Evolutionary conservation across 2,329 filamentous ascomycete genomes (phyloP).

Genomic region (Neurospora sp.): DNA sequence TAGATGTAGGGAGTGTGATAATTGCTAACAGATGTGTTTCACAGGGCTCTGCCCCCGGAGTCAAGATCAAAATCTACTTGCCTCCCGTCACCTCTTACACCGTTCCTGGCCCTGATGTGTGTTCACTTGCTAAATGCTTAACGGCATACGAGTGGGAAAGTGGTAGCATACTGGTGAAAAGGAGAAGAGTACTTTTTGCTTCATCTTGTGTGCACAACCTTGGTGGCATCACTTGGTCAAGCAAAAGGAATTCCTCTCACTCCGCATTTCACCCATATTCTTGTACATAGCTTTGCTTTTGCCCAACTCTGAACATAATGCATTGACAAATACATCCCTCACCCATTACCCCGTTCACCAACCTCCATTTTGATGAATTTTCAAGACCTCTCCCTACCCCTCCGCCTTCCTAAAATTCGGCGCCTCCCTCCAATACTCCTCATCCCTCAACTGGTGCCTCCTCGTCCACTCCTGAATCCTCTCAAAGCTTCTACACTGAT

Average conservation of each 20-base stretch:
- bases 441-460: background rate
- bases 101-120: constrained; percentile 14
- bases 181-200: background rate
- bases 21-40: constrained; percentile 2
- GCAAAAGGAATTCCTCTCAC: background rate
- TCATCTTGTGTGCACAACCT: background rate
- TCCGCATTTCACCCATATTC: background rate
- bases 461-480: background rate
- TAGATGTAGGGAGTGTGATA: background rate
- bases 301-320: background rate
- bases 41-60: constrained; percentile 16
- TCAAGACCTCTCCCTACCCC: background rate
- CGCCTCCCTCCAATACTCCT: background rate
- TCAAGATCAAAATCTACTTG: constrained; percentile 19
- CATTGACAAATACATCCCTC: background rate
- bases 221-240: background rate
- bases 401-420: background rate
- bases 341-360: background rate
- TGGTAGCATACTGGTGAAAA: background rate
- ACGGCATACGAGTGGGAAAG: background rate
- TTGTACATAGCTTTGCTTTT: background rate
- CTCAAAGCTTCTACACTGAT: background rate
- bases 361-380: background rate
- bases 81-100: constrained; percentile 16
- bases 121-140: constrained; percentile 14